A percentile compares a stretch with the other conserved stretches of the same genome.
Conservation (phyloP, 345 rosid genomes). For the Aquilaria yunnanensis region DNA sequence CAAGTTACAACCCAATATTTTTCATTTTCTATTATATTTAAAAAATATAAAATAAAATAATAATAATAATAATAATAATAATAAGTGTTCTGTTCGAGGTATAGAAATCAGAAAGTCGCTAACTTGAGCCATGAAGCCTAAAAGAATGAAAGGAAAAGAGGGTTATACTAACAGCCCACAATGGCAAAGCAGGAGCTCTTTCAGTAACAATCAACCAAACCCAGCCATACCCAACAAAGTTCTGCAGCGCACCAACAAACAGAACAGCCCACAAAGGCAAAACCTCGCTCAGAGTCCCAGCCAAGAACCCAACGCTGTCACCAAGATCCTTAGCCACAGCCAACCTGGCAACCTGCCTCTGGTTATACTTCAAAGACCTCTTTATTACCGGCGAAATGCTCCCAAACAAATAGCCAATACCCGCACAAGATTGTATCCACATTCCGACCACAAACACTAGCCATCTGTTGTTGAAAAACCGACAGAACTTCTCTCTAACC, state of each 20-base stretch:
- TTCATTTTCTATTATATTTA: too few relatives aligned
- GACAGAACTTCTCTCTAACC: conserved; percentile 35
- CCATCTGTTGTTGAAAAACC: conserved; percentile 74
- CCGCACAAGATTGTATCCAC: conserved; percentile 97
- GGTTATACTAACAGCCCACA: conserved; percentile 78
- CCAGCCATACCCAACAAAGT: conserved; percentile 82
- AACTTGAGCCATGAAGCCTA: too few relatives aligned
- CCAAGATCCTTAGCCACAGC: conserved; percentile 98
- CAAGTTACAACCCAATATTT: too few relatives aligned
- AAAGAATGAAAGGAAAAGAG: not conserved
- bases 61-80: too few relatives aligned
- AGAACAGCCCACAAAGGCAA: conserved; percentile 90
- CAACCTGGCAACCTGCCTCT: conserved; percentile 66
- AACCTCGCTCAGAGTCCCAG: conserved; percentile 71
- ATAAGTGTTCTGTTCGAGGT: too few relatives aligned
- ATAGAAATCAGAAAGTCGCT: too few relatives aligned
- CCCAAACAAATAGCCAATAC: conserved; percentile 83
- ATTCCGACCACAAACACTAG: conserved; percentile 88
- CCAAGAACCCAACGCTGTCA: conserved; percentile 84
- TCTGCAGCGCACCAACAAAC: conserved; percentile 80
- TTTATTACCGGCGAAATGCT: conserved; percentile 92
- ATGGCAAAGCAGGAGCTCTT: conserved; percentile 56
- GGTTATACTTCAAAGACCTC: conserved; percentile 76
- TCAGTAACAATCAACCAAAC: conserved; percentile 86
- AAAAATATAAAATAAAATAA: too few relatives aligned